Base-by-base conservation (phyloP, 1,284 basidiomycete genomes). In the Cryptococcus sp. region DNA sequence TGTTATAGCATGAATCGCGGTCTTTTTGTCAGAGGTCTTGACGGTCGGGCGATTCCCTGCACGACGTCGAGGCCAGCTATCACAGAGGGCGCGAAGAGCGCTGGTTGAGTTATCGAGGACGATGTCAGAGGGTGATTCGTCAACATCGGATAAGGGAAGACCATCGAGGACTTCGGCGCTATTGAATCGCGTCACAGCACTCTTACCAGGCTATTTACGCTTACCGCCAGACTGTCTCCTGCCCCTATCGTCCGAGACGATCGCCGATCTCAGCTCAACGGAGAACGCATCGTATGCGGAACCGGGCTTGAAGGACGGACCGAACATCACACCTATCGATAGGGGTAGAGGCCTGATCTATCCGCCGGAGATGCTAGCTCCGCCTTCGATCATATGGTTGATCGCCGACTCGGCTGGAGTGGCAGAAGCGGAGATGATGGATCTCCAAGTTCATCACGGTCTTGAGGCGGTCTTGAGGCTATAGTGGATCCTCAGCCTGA, bases 361-460 rank as follows among this genome's bases (percentile, higher is more conserved):
- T 71, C 88, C 89, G 2, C 88, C 89, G 2, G 88, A 89, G 72
- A 81, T 91, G 42, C 83, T 89, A 58, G 86, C 86, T 5, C 87
- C 88, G 10, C 78, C 83, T 8, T 89, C 89, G 0, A 85, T 87
- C 51, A 88, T 92, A 49, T 91, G 89, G 89, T 81, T 91, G 8
- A 87, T 88, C 0, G 85, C 87, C 70, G 89, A 90, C 70, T 79
- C 81, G 2, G 84, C 85, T 19, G 87, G 87, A 19, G 85, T 90
- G 23, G 87, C 67, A 16, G 54, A 64, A 50, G 55, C 47, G 16
- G 73, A 75, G 54, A 67, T 62, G 16, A 64, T 58, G 4, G 65
- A 70, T 43, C 53, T 78, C 46, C 59, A 47, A 20, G 53, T 56
- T 19, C 64, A 61, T 47, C 65, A 73, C 49, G 63, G 67, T 2